A percentile compares a stretch with the other conserved stretches of the same genome.
phyloP scores from a whole-genome alignment of 176 grass and related monocot genomes.

The Triticum timopheevii region DNA sequence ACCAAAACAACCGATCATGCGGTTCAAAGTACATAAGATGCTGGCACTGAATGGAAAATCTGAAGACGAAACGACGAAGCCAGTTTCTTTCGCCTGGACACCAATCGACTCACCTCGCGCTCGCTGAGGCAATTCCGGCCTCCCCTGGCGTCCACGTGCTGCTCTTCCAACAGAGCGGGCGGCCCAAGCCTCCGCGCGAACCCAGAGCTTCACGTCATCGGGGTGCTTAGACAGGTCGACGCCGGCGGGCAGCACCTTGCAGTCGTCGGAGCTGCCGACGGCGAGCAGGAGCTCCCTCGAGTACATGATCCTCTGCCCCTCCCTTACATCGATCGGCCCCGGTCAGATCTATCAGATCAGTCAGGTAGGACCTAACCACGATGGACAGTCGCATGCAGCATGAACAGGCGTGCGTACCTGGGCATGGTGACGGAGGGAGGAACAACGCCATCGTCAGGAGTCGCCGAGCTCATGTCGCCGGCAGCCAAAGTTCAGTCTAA shows the following conservation, averaged over 20 bases:
- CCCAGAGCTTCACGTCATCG: background rate
- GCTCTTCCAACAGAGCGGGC: background rate
- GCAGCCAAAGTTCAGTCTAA: background rate
- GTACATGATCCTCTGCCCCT: background rate
- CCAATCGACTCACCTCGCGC: background rate
- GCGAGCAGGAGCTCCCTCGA: constrained; percentile 6
- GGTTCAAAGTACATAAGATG: background rate
- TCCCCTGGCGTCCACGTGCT: background rate
- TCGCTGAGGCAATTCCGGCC: background rate
- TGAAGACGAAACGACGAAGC: background rate
- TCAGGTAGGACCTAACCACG: background rate
- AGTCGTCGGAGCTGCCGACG: background rate
- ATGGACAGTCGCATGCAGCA: background rate
- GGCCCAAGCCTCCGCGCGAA: background rate
- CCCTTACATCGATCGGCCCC: background rate
- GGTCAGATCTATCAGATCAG: background rate
- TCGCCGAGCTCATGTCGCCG: background rate
- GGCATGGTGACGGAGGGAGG: background rate
- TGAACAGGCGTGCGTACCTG: background rate
- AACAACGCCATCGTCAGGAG: background rate
- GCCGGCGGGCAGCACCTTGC: background rate
- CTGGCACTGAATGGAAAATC: background rate
- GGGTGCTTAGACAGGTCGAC: background rate
- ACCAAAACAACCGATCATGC: constrained; percentile 44
- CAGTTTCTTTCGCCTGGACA: background rate